These are phyloP conservation scores for Yarrowia sp. DNA, from an alignment of 805 yeast genomes.

Conservation along the genomic window DNA sequence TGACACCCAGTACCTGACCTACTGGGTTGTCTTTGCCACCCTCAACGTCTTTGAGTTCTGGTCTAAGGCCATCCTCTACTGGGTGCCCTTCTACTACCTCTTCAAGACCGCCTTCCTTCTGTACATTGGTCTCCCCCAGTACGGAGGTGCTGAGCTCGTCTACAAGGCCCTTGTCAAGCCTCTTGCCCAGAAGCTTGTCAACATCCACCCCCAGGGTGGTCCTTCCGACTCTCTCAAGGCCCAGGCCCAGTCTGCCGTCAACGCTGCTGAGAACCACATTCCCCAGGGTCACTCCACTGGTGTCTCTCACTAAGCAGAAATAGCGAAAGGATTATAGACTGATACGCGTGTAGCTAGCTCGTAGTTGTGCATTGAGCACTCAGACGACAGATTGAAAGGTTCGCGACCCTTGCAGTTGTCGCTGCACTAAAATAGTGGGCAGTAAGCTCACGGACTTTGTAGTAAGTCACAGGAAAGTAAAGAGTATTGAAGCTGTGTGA, in stretches of 20 bases:
- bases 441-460: too few relatives aligned
- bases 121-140: constrained; percentile 83
- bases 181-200: constrained; percentile 41
- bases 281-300: constrained; percentile 32
- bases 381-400: too few relatives aligned
- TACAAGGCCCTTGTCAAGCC: constrained; percentile 70
- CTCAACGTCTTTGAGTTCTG: constrained; percentile 92
- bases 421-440: too few relatives aligned
- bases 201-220: constrained; percentile 32
- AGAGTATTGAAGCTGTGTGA: too few relatives aligned
- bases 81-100: constrained; percentile 96
- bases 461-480: too few relatives aligned
- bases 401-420: too few relatives aligned
- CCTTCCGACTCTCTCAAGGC: constrained; percentile 37
- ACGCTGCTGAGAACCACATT: constrained; percentile 28
- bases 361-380: too few relatives aligned
- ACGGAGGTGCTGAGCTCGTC: constrained; percentile 78
- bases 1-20: constrained; percentile 85
- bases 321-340: constrained; percentile 7
- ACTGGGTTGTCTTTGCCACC: constrained; percentile 97
- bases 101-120: constrained; percentile 85
- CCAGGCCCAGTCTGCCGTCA: constrained; percentile 36
- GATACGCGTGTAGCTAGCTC: not conserved
- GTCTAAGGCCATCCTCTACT: constrained; percentile 87
- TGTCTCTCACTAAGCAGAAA: constrained; percentile 42